Conservation (phyloP, 2,329 filamentous ascomycete species). For the Paracoccidioides lutzii region DNA sequence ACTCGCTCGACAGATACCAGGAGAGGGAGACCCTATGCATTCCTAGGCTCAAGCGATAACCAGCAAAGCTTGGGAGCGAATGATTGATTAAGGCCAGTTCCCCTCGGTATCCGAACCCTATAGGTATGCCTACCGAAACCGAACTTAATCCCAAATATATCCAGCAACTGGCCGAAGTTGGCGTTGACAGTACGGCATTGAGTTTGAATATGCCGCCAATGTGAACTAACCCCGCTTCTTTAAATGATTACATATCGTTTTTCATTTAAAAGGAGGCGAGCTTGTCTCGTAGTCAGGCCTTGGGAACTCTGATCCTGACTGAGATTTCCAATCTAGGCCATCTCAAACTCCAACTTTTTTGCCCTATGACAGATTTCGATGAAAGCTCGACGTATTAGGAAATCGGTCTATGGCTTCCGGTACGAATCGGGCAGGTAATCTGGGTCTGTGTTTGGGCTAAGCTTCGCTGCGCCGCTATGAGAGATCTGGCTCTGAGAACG, state of each 20-base stretch:
- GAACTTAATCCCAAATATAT: background rate
- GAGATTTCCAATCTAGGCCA: constrained; percentile 1
- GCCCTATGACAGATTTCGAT: background rate
- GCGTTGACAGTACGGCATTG: background rate
- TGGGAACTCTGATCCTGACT: background rate
- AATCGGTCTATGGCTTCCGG: background rate
- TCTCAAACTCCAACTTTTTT: background rate
- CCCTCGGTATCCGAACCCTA: background rate
- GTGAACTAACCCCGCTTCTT: background rate
- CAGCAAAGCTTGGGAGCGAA: background rate
- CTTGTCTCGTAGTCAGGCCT: background rate
- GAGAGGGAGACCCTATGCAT: too few relatives aligned
- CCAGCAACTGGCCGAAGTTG: background rate
- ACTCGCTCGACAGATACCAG: background rate
- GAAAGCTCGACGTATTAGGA: background rate
- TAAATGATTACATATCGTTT: background rate
- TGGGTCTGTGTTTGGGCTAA: constrained; percentile 2
- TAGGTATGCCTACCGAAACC: background rate
- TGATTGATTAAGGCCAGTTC: background rate
- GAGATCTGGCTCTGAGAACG: background rate
- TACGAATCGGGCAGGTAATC: background rate
- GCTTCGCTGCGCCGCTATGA: constrained; percentile 4
- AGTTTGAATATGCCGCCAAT: background rate
- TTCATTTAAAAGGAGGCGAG: background rate
- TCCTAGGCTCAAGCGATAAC: background rate